These are phyloP conservation scores for Aspergillus wentii DNA, from an alignment of 495 filamentous ascomycete species.

Conservation along the genomic window DNA sequence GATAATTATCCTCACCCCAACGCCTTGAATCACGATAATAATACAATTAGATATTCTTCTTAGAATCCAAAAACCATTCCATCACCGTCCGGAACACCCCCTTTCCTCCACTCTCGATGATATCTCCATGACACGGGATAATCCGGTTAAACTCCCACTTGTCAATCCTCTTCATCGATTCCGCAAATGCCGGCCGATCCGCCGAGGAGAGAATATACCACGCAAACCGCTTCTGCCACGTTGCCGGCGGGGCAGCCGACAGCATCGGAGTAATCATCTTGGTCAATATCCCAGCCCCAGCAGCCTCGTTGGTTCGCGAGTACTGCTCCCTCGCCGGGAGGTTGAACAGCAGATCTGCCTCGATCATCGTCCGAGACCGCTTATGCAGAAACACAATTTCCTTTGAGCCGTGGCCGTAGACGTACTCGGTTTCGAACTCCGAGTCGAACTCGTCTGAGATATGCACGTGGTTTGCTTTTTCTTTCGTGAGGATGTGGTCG, in stretches of 20 bases:
- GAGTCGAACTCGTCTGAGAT: constrained; percentile 75
- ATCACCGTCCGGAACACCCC: constrained; percentile 76
- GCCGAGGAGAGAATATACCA: constrained; percentile 69
- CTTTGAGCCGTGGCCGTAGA: constrained; percentile 72
- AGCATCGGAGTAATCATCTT: constrained; percentile 57
- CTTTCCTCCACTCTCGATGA: constrained; percentile 72
- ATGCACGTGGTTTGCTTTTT: constrained; percentile 32
- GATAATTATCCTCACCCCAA: too few relatives aligned
- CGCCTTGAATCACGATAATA: too few relatives aligned
- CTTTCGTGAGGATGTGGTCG: constrained; percentile 57
- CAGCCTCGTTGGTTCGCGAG: constrained; percentile 51
- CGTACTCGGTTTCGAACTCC: constrained; percentile 85
- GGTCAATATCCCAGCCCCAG: constrained; percentile 55
- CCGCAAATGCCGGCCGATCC: constrained; percentile 64
- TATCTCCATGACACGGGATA: constrained; percentile 92
- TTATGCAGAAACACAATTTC: constrained; percentile 85
- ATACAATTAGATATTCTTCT: constrained; percentile 38
- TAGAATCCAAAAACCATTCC: constrained; percentile 71
- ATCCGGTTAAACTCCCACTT: constrained; percentile 84
- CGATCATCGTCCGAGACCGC: constrained; percentile 74
- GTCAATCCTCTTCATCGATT: constrained; percentile 62
- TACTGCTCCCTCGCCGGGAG: constrained; percentile 86
- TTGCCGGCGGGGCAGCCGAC: constrained; percentile 52
- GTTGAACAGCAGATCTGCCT: constrained; percentile 92
- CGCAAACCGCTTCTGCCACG: constrained; percentile 71